Evolutionary conservation across 2,329 filamentous ascomycete species (phyloP), one percentile per base, ranked within the genome.

Genomic region (Trichoderma koningiopsis): DNA sequence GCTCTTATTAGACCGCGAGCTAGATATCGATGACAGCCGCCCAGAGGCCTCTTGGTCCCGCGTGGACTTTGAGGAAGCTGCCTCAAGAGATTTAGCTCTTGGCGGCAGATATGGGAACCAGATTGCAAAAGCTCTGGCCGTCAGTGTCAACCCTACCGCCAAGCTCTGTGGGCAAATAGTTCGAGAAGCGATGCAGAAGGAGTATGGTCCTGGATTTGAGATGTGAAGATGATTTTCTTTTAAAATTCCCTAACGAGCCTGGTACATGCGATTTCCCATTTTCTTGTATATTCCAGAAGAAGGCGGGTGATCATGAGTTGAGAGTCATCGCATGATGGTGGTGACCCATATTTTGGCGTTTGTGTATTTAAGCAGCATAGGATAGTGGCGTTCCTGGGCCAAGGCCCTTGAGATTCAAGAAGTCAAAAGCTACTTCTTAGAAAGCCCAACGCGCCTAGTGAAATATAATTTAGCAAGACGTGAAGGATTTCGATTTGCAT

Each of bases 151-250:
- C 76, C 89, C 89, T 29, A 90, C 88, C 19, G 89, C 89, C 2
- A 91, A 91, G 80, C 80, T 91, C 55, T 92, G 89, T 75, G 89
- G 89, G 1, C 84, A 89, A 74, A 91, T 91, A 76, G 89, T 92
- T 47, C 84, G 86, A 61, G 87, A 91, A 78, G 89, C 89, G 60
- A 89, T 91, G 88, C 89, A 85, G 80, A 89, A 88, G 77, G 89
- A 91, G 76, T 90, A 89, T 73, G 87, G 86, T 0, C 81, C 83
- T n/a, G 81, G 79, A 11, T 85, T 83, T 75, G 80, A 81, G 35
- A 75, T 74, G 67, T 83, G 73, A 77, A 49, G 22, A 11, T 11
- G 13, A 29, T 29, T 31, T 4, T 43, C 8, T 43, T 43, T 43
- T 43, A 11, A 4, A 35, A 10, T n/a, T 4, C 1, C 6, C 19